A percentile compares a stretch with the other conserved stretches of the same genome.
Conservation (phyloP, 192 early-diverging fungal genomes). For the Coemansia sp. region DNA sequence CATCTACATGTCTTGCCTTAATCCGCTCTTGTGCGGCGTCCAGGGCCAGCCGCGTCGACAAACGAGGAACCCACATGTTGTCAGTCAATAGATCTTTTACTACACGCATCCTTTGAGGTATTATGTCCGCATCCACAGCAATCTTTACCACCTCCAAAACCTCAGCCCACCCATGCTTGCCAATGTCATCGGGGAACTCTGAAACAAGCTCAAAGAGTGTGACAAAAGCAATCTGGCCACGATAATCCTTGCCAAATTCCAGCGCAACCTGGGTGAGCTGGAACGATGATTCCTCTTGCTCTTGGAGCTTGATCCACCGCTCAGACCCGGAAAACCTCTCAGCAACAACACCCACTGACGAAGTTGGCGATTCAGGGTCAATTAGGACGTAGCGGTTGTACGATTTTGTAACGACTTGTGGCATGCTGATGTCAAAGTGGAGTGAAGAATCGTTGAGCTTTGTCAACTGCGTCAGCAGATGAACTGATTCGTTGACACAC, state of each 20-base stretch:
- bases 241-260: slow-evolving; percentile 86
- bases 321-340: slow-evolving; percentile 30
- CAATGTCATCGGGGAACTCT: slow-evolving; percentile 66
- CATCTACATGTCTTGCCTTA: slow-evolving; percentile 11
- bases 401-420: slow-evolving; percentile 30
- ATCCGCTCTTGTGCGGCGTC: slow-evolving; percentile 29
- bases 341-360: slow-evolving; percentile 31
- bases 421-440: slow-evolving; percentile 21
- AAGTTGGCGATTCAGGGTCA: slow-evolving; percentile 37
- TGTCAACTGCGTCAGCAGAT: slow-evolving; percentile 71
- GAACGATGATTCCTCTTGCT: slow-evolving; percentile 27
- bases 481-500: slow-evolving; percentile 79
- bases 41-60: slow-evolving; percentile 37
- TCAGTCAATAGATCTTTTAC: slow-evolving; percentile 12
- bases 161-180: slow-evolving; percentile 57
- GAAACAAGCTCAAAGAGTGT: slow-evolving; percentile 69
- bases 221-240: slow-evolving; percentile 86
- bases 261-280: slow-evolving; percentile 66
- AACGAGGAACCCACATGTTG: slow-evolving; percentile 42
- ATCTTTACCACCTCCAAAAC: slow-evolving; percentile 71
- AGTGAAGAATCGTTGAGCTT: slow-evolving; percentile 54
- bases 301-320: slow-evolving; percentile 35
- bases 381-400: slow-evolving; percentile 34
- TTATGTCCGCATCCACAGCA: slow-evolving; percentile 33
- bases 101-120: slow-evolving; percentile 23